Evolutionary conservation across 495 filamentous ascomycete species (phyloP), one percentile per base, ranked within the genome.

Genomic region (Immersiella caudata): DNA sequence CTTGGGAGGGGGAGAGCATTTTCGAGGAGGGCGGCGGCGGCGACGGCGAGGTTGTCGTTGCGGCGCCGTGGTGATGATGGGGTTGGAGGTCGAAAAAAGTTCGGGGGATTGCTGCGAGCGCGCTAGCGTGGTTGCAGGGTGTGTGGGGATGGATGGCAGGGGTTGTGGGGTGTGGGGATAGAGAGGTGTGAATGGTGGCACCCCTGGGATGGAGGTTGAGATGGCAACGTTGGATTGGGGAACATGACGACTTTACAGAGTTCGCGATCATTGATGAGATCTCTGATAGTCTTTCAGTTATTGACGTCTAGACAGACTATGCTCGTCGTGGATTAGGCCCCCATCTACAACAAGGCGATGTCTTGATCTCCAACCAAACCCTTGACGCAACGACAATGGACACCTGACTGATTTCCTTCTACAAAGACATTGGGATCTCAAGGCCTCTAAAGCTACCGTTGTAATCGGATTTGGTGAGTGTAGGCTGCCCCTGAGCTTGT

Each of bases 1-100:
- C 72, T 72, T 82, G 75, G 27, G 79, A 77, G 29, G 83, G 83
- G 24, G 82, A 83, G 65, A 87, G 70, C 82, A 88, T 86, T 36
- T 61, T 56, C 20, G 64, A 25, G 54, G 56, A 49, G 29, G 20
- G 2, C 4, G 20, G 20, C 33, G 22, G 57, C 18, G 12, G 16
- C 33, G 40, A 49, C 40, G 40, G 9, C 4, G 60, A 11, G 40
- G 54, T 56, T 61, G 36, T 54, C 59, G 25, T 40, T 36, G 65
- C 66, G 67, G 49, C 62, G 70, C 16, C 60, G 63, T 29, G 51
- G 16, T 36, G 27, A 12, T 4, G 36, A 29, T 24, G 52, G 36
- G 69, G 58, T 14, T 4, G 14, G 40, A 46, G 6, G 5, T 46
- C 40, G 40, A 18, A 18, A 14, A 46, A 46, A 18, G 40, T 46